Evolutionary conservation across 2,329 filamentous ascomycete genomes (phyloP), one percentile per base, ranked within the genome.

Genomic region (Aureobasidium subglaciale): DNA sequence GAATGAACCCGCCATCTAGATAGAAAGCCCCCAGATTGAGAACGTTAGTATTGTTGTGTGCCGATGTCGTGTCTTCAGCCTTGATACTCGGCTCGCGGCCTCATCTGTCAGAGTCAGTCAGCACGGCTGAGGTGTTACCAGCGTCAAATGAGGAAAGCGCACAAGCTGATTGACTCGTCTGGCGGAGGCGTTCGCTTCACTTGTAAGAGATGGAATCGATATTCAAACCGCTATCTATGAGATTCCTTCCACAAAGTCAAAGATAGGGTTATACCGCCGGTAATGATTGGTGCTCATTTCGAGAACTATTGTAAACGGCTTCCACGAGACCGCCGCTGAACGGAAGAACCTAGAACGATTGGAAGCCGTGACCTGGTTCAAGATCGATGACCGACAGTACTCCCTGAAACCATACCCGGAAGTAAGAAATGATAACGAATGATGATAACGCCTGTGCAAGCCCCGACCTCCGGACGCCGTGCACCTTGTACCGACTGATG

Each of bases 271-370:
- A 16, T 24, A 20, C 29, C 45, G 27, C 22, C 5, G 32, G 18
- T 8, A 13, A 13, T n/a, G 20, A 22, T 38, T 29, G 9, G 18
- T 22, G 34, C 25, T 40, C 48, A 29, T 50, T n/a, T 50, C 11
- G 16, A 20, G n/a, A 18, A 5, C 9, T 4, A 5, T n/a, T n/a
- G n/a, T n/a, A 18, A 52, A 40, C 48, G 48, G 16, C n/a, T n/a
- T 20, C 25, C 24, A 35, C 9, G n/a, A 52, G 22, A 52, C 48
- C 40, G 11, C 37, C 20, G 45, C 45, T 46, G 30, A 13, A 37
- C n/a, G 27, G 45, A 27, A 37, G 45, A 37, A 49, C 30, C 32
- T 49, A 49, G 45, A 49, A 46, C 42, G 29, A 46, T 24, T 13
- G 27, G 13, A 34, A 25, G 22, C 45, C 32, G 9, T 49, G 24